Evolutionary conservation across 2,329 filamentous ascomycete genomes (phyloP).

Genomic region (Mollisia scopiformis): DNA sequence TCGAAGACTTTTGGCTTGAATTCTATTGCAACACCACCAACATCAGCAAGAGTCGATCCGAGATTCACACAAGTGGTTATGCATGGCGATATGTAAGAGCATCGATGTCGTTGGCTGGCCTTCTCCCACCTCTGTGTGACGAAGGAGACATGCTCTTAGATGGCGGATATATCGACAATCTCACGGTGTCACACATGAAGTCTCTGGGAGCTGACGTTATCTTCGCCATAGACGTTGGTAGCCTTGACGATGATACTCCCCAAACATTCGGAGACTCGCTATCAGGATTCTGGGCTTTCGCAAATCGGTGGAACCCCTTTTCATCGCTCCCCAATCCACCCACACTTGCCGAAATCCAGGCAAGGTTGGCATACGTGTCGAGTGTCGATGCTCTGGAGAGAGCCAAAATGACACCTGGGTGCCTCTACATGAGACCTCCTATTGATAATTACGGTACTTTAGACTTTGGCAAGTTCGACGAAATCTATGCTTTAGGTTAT

Average conservation of each 20-base stretch:
- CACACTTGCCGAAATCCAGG: conserved; percentile 94
- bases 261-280: conserved; percentile 93
- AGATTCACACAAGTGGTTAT: conserved; percentile 95
- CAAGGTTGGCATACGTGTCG: conserved; percentile 89
- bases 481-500: conserved; percentile 91
- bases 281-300: conserved; percentile 90
- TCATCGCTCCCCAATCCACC: conserved; percentile 88
- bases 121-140: conserved; percentile 92
- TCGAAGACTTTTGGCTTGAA: conserved; percentile 98
- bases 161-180: conserved; percentile 94
- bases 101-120: conserved; percentile 92
- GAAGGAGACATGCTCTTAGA: conserved; percentile 97
- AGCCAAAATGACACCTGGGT: conserved; percentile 88
- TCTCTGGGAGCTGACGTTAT: conserved; percentile 89
- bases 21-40: conserved; percentile 99
- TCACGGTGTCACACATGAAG: conserved; percentile 98
- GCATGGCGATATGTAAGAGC: conserved; percentile 97
- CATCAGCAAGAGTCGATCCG: conserved; percentile 88
- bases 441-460: conserved; percentile 92
- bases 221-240: conserved; percentile 93
- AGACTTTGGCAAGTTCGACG: conserved; percentile 97
- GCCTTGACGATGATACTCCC: conserved; percentile 87
- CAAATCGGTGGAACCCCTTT: conserved; percentile 98
- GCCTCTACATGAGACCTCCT: conserved; percentile 94
- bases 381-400: conserved; percentile 93